Base-by-base conservation (phyloP, 83 land plant species). In the Thuja plicata region DNA sequence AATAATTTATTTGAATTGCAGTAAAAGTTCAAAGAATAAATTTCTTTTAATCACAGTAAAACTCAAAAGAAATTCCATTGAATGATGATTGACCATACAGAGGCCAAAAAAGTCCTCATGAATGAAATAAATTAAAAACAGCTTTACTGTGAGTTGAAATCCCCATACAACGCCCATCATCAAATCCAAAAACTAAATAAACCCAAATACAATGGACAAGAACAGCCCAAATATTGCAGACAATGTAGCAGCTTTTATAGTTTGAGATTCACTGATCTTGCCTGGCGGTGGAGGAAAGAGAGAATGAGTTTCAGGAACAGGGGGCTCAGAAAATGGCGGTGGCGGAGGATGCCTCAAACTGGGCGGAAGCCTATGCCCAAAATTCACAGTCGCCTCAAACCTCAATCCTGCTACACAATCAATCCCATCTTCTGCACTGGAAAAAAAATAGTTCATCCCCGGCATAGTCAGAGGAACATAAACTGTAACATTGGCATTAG, bases 371-470 rank as follows among this genome's bases (percentile, higher is more conserved):
- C 96, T 93, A 32, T 90, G 87, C 37, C 96, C 94, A 45, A 90
- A 89, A 9, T 89, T 87, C 40, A 95, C 96, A 24, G 91, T 89
- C 73, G 93, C 92, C 77, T 87, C 89, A 87, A 95, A 93, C 16
- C 87, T 89, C 85, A 91, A 92, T 27, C 94, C 96, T n/a, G 90
- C 50, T 38, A 57, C n/a, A 88, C 96, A 95, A 32, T 95, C 94
- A 40, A 88, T 90, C 3, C 96, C 96, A n/a, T 95, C 96, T 66
- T 92, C 91, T 48, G 88, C 82, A 19, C 90, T 85, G 34, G 96
- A 95, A 87, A 93, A 93, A 90, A 95, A 95, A 74, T 92, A 95
- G 3, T 86, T 95, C 54, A 34, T 43, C 11, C 96, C 94, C 41
- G 89, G 89, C 38, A 90, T 93, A 48, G 89, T 17, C 12, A 95